Conservation (phyloP, 2,329 filamentous ascomycete species). For the Trichoderma gracile region DNA sequence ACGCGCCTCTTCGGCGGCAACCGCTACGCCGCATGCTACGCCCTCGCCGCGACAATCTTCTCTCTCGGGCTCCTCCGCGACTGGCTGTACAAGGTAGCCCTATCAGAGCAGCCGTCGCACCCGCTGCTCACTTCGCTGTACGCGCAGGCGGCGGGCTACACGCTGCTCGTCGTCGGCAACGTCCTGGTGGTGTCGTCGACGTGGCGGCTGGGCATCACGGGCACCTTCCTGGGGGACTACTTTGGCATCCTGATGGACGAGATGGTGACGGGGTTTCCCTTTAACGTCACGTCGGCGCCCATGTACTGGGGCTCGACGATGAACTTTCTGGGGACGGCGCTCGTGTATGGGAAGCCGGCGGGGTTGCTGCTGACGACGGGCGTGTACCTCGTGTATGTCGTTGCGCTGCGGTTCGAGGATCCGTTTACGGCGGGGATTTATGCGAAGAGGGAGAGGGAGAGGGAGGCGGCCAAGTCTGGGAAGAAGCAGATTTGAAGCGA, state of each 20-base stretch:
- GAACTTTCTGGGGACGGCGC: slow-evolving; percentile 84
- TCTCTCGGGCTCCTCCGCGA: slow-evolving; percentile 87
- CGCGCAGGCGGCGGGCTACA: slow-evolving; percentile 65
- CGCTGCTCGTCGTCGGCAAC: slow-evolving; percentile 74
- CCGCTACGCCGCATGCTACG: slow-evolving; percentile 81
- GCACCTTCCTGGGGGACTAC: slow-evolving; percentile 97
- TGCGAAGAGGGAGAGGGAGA: slow-evolving; percentile 71
- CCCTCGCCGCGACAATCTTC: slow-evolving; percentile 86
- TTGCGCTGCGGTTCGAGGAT: slow-evolving; percentile 86
- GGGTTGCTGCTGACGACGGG: slow-evolving; percentile 74
- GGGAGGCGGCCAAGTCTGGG: slow-evolving; percentile 47
- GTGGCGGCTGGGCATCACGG: slow-evolving; percentile 88
- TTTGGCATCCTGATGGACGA: slow-evolving; percentile 97
- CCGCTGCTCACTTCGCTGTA: slow-evolving; percentile 65
- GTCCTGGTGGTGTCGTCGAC: slow-evolving; percentile 84
- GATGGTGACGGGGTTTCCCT: slow-evolving; percentile 92
- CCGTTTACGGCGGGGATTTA: slow-evolving; percentile 95
- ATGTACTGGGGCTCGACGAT: slow-evolving; percentile 97
- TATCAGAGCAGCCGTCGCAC: slow-evolving; percentile 73
- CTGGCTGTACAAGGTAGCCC: slow-evolving; percentile 79
- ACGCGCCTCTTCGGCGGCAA: slow-evolving; percentile 84
- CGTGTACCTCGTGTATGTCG: slow-evolving; percentile 75
- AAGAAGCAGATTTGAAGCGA: slow-evolving; percentile 50
- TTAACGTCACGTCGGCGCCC: slow-evolving; percentile 84
- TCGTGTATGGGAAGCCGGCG: slow-evolving; percentile 84